Conservation (phyloP, 2,329 filamentous ascomycete species). For the Rhinocladiella similis region DNA sequence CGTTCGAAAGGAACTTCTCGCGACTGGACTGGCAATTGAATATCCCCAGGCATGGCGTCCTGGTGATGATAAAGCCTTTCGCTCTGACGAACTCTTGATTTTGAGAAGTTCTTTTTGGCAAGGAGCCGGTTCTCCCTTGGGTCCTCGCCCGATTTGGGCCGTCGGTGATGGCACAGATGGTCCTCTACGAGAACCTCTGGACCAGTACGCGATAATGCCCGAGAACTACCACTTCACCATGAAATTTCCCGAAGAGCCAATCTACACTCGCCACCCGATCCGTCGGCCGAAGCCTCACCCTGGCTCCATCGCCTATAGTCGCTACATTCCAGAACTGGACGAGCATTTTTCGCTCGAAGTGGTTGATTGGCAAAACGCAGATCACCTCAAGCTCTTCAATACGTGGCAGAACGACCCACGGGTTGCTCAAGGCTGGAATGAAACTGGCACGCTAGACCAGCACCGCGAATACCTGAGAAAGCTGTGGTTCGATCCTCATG, state of each 20-base stretch:
- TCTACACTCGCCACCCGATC: slow-evolving; percentile 68
- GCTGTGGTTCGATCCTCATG: slow-evolving; percentile 70
- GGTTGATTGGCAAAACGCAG: slow-evolving; percentile 63
- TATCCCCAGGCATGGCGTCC: slow-evolving; percentile 41
- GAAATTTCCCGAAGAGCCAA: slow-evolving; percentile 40
- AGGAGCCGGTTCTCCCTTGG: slow-evolving; percentile 67
- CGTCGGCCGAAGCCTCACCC: slow-evolving; percentile 71
- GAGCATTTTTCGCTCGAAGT: slow-evolving; percentile 76
- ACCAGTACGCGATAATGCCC: slow-evolving; percentile 45
- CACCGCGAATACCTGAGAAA: slow-evolving; percentile 70
- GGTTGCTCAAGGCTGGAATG: slow-evolving; percentile 77
- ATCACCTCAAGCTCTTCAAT: slow-evolving; percentile 73
- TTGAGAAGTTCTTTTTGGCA: slow-evolving; percentile 66
- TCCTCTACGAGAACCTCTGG: slow-evolving; percentile 38
- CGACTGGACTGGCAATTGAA: slow-evolving; percentile 44
- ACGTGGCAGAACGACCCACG: slow-evolving; percentile 82
- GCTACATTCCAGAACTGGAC: slow-evolving; percentile 73
- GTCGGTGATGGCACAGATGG: slow-evolving; percentile 26
- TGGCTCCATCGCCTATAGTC: slow-evolving; percentile 72
- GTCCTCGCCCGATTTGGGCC: slow-evolving; percentile 62
- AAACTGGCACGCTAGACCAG: slow-evolving; percentile 72
- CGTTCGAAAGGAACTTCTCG: slow-evolving; percentile 34
- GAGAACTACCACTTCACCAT: slow-evolving; percentile 39
- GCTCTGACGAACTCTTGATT: slow-evolving; percentile 45
- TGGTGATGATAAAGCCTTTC: slow-evolving; percentile 10